Evolutionary conservation across 163 green algal species (phyloP), one percentile per base, ranked within the genome.

Genomic region (Scenedesmus sp.): DNA sequence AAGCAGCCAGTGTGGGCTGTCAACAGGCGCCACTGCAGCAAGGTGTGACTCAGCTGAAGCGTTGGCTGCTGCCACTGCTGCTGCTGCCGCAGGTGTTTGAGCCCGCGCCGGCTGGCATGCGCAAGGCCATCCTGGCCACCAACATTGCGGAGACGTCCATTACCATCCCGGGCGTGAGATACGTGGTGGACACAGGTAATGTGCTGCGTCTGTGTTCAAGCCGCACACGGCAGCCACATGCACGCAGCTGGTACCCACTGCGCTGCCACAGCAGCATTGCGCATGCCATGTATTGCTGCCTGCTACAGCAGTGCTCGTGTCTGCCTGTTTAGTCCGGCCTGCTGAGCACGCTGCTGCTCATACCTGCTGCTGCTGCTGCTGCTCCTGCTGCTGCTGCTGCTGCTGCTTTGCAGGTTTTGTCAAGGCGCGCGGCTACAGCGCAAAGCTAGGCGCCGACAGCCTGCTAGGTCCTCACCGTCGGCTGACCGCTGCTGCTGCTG

Each of bases 111-210:
- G 74, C 90, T 0, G 95, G 94, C 52, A 93, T 84, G 4, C 95
- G 98, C 70, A 99, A 99, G 93, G 95, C 96, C 59, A 97, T 99
- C 67, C 90, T 99, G 54, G 95, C 96, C 8, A 99, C 98, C 34
- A 99, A 99, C 94, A 99, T 99, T 67, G 97, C 98, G 1, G 98
- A 99, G 91, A 99, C 98, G 2, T 98, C 96, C 83, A 95, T 99
- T 88, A 99, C 98, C 76, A 98, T 99, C 23, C 90, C 95, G 0
- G 98, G 98, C 7, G 96, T 99, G 84, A 94, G 96, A 60, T 99
- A 96, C 74, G 98, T 99, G 74, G 97, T 99, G 26, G 98, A 99
- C 94, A 95, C 95, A 7, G 98, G 79, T 83, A 46, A 4, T 34
- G 1, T 4, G 10, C 20, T 5, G 23, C 46, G 23, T 7, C 20